Percentiles rank a stretch among this genome's conserved stretches.
These are phyloP conservation scores for Phaffia rhodozyma DNA, from an alignment of 1,284 basidiomycete species.

Conservation along the genomic window DNA sequence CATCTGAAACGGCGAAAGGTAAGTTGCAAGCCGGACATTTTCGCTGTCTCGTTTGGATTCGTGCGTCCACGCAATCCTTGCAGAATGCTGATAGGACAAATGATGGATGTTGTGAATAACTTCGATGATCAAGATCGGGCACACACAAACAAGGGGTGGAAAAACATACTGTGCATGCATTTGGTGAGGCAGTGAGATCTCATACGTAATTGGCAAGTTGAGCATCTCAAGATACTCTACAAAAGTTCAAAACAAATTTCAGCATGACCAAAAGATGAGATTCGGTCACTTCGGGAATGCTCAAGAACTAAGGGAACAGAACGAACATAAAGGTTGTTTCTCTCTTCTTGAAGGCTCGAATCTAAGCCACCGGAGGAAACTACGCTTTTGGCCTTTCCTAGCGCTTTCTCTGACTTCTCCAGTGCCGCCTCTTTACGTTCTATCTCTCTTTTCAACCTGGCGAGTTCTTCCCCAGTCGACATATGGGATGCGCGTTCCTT, in stretches of 20 bases:
- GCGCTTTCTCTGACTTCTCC: constrained; percentile 26
- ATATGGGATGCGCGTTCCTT: background rate
- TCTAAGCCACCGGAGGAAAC: constrained; percentile 29
- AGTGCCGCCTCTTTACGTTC: constrained; percentile 26
- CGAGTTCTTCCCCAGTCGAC: constrained; percentile 27
- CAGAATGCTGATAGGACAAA: constrained; percentile 57
- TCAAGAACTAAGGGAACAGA: background rate
- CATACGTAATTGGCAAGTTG: constrained; percentile 73
- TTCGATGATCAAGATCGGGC: constrained; percentile 5
- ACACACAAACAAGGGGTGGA: background rate
- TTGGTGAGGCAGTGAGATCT: constrained; percentile 79
- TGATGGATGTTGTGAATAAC: constrained; percentile 13
- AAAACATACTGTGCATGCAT: constrained; percentile 78
- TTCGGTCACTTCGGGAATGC: no score
- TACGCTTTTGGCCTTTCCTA: constrained; percentile 31
- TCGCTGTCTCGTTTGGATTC: constrained; percentile 80
- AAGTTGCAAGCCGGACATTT: constrained; percentile 89
- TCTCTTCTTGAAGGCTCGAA: constrained; percentile 40
- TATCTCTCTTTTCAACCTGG: constrained; percentile 30
- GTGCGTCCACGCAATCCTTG: constrained; percentile 69
- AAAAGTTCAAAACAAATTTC: background rate
- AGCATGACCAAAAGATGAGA: background rate
- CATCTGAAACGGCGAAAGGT: constrained; percentile 48
- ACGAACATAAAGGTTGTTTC: constrained; percentile 57
- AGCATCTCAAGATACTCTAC: constrained; percentile 79